Conservation (phyloP, 1,284 basidiomycete genomes). For the Cutaneotrichosporon sp. region DNA sequence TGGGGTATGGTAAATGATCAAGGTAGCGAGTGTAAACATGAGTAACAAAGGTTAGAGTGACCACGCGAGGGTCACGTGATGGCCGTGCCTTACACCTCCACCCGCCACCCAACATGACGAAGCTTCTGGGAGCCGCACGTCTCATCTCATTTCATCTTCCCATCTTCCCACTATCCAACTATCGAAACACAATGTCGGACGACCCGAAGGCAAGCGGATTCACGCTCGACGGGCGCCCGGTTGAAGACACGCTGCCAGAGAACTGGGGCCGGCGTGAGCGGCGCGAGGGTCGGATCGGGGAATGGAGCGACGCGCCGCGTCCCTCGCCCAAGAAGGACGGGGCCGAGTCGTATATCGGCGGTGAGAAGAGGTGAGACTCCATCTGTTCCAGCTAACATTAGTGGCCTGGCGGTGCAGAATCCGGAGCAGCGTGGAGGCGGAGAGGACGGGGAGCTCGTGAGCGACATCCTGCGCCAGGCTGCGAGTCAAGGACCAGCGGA, state of each 20-base stretch:
- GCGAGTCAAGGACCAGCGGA: conserved; percentile 65
- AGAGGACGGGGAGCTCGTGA: conserved; percentile 61
- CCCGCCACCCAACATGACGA: conserved; percentile 1
- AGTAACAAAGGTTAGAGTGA: not conserved
- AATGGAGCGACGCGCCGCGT: conserved; percentile 11
- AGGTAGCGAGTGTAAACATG: conserved; percentile 5
- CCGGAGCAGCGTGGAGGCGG: conserved; percentile 58
- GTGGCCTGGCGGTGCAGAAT: conserved; percentile 86
- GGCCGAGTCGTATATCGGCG: conserved; percentile 67
- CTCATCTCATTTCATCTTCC: too few relatives aligned
- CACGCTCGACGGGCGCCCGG: conserved; percentile 37
- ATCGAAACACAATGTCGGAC: not conserved
- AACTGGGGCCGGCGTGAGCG: conserved; percentile 44
- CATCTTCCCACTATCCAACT: not conserved
- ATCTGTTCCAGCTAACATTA: conserved; percentile 44
- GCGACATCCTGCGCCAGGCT: conserved; percentile 77
- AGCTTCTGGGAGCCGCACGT: not conserved
- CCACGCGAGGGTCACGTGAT: conserved; percentile 13
- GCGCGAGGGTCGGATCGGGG: conserved; percentile 16
- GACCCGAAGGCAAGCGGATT: conserved; percentile 8
- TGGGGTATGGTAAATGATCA: not conserved
- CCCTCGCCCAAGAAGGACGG: conserved; percentile 2
- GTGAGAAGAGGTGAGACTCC: conserved; percentile 15
- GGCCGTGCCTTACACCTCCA: not conserved
- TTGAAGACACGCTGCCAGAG: conserved; percentile 34